Percentiles rank a stretch among this genome's conserved stretches.
phyloP scores from a whole-genome alignment of 2,329 filamentous ascomycete species.

The Colletotrichum noveboracense region DNA sequence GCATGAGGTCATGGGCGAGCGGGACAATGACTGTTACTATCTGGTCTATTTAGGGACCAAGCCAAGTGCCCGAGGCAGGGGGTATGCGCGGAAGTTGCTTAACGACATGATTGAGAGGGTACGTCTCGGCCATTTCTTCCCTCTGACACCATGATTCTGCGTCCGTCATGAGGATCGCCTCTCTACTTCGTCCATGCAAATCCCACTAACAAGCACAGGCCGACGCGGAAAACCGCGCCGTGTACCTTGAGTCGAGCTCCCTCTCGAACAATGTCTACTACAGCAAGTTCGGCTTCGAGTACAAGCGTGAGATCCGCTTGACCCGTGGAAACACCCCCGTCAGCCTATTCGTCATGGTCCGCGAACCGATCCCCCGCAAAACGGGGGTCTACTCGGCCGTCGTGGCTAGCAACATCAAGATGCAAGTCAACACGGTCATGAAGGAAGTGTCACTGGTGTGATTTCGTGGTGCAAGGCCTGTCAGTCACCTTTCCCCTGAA shows the following conservation, averaged over 20 bases:
- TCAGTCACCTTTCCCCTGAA: background rate
- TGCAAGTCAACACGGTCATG: constrained; percentile 33
- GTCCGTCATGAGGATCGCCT: background rate
- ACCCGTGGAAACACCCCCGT: constrained; percentile 63
- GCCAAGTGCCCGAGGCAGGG: constrained; percentile 71
- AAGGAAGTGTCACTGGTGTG: constrained; percentile 22
- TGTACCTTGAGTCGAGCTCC: constrained; percentile 82
- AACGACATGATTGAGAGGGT: constrained; percentile 71
- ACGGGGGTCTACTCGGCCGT: constrained; percentile 30
- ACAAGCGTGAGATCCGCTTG: constrained; percentile 67
- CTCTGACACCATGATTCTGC: background rate
- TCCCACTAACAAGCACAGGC: constrained; percentile 49
- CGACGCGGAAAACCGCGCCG: constrained; percentile 69
- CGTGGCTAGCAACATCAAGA: constrained; percentile 36
- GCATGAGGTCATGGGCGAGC: constrained; percentile 68
- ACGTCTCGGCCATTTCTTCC: constrained; percentile 31
- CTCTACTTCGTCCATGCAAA: background rate
- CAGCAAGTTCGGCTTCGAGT: constrained; percentile 74
- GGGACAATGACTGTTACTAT: constrained; percentile 76
- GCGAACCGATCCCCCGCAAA: constrained; percentile 61
- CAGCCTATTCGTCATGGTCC: constrained; percentile 80
- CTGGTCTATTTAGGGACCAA: constrained; percentile 84
- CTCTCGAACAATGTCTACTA: constrained; percentile 74
- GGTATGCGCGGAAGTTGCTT: constrained; percentile 75
- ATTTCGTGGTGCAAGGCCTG: background rate